These are phyloP conservation scores for Aureoboletus auriporus DNA, from an alignment of 768 basidiomycete genomes.

Conservation along the genomic window DNA sequence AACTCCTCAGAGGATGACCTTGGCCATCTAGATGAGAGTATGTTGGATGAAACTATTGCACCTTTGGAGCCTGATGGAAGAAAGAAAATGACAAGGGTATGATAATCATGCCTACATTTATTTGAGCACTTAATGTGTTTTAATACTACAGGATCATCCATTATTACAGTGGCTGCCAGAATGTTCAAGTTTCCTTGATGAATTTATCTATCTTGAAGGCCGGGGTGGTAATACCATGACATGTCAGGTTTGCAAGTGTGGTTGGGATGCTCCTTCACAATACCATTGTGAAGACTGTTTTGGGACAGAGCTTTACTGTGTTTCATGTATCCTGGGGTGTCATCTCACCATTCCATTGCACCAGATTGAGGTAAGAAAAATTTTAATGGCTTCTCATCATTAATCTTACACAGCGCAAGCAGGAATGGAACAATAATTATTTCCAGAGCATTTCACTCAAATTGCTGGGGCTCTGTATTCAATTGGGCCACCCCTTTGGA, in stretches of 20 bases:
- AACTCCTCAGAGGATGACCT: too few species aligned
- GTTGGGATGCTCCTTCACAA: neutral
- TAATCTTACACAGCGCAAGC: neutral
- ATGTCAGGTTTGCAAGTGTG: neutral
- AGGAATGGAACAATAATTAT: constrained; percentile 2
- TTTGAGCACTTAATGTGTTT: neutral
- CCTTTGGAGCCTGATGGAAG: too few species aligned
- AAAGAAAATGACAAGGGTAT: neutral
- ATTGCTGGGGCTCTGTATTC: neutral
- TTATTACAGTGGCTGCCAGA: neutral
- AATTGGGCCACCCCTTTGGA: neutral
- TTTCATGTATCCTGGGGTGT: neutral
- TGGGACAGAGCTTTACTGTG: neutral
- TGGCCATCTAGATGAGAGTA: too few species aligned
- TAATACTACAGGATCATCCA: neutral
- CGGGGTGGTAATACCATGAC: neutral
- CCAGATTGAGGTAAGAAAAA: neutral
- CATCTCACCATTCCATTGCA: neutral
- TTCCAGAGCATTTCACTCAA: neutral
- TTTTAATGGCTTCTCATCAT: neutral
- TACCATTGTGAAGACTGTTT: neutral
- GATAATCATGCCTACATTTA: neutral
- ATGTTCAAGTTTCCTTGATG: neutral
- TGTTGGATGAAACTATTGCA: too few species aligned
- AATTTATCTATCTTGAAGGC: neutral